Evolutionary conservation across 805 yeast species (phyloP), one percentile per base, ranked within the genome.

Genomic region (Tetrapisispora iriomotensis): DNA sequence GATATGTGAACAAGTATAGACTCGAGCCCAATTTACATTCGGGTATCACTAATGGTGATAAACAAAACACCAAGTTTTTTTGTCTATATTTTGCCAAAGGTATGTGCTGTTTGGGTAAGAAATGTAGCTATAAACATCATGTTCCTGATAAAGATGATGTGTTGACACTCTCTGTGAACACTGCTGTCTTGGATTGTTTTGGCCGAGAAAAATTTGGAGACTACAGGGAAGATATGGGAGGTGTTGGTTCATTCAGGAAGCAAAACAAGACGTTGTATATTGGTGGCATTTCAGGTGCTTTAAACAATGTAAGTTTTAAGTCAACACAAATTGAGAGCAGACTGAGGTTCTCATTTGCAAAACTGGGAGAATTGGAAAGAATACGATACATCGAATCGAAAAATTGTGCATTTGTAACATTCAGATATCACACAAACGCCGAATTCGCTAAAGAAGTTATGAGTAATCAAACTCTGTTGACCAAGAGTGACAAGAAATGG

Each of bases 371-470:
- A 8, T 68, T 90, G 12, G 87, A 75, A 33, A 70, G 77, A 40
- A 69, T 83, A 21, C 68, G 80, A 45, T 78, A 79, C 13, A 61
- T 84, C 12, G 69, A 72, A 38, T 62, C 64, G 20, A 78, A 79
- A 51, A 74, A 76, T 29, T 76, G 88, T 52, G 95, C 88, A 0
- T 88, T 90, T 62, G 74, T 92, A 6, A 79, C 82, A 1, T 90
- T 65, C 53, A 68, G 67, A 41, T 58, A 68, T 26, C 95, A 85
- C 50, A 58, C 71, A 17, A 79, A 73, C 53, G 96, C 96, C 0
- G 96, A 90, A 58, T 92, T 90, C 67, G 95, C 96, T 0, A 84
- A 85, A 51, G 97, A 90, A 58, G 95, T 95, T 1, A 85, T 90
- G 95, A 74, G 80, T 29, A 79, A 79, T 32, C 97, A 90, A 57